Base-by-base conservation (phyloP, 2,329 filamentous ascomycete genomes). In the Aspergillaceae sp. region DNA sequence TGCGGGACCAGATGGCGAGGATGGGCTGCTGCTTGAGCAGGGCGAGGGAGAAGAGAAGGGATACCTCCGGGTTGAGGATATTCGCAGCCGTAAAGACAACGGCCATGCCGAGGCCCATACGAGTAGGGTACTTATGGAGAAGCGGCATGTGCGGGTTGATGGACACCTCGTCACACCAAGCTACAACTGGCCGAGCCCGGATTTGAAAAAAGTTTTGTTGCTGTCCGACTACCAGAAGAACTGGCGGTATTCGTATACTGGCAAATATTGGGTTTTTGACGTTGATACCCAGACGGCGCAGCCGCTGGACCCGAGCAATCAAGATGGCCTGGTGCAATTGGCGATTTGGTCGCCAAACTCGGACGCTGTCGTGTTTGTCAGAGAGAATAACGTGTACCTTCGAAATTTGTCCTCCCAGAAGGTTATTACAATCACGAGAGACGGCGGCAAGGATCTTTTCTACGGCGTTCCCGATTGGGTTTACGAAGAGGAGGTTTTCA, bases 381-480 rank as follows among this genome's bases (percentile, higher is more conserved):
- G 84, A 53, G 78, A 89, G 50, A 97, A 98, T 69, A 95, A 98
- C 64, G 72, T 98, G 58, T 97, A 82, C 62, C 70, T 97, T 40
- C 83, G 92, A 43, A 81, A 80, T 44, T 58, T 87, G 29, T 70
- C 75, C 8, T 78, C 76, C 3, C 71, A 79, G 19, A 69, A 76
- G 10, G 77, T 87, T 4, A 74, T 77, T 4, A 80, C 84, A 51
- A 84, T 98, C 56, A 97, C 92, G 1, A 80, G 74, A 45, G 91
- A 98, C 61, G 92, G 94, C 8, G 87, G 91, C 0, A 74, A 82
- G 0, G 82, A 97, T 56, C 80, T 92, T 49, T 98, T 98, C 67
- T 96, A 98, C 58, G 92, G 92, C 11, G 81, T 96, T 19, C 92
- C 92, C 0, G 94, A 98, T 65, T 98, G 92, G 92, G 92, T 97